Conservation (phyloP, 345 rosid species). For the Eucalyptus pumila region DNA sequence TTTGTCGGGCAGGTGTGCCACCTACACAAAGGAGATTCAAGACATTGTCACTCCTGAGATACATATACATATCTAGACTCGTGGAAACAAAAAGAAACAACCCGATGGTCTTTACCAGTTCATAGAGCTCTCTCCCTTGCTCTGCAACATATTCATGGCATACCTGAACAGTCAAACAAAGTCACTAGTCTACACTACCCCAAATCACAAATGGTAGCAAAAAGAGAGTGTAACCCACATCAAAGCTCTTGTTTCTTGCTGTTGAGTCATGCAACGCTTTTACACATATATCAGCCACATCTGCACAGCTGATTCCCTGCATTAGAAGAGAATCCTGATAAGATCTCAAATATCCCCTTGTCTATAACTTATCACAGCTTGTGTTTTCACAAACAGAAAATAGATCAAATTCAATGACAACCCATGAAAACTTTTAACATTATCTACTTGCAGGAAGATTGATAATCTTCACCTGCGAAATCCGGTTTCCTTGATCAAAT, state of each 20-base stretch:
- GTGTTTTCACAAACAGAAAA: background rate
- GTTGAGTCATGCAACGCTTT: conserved; percentile 89
- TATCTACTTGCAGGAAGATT: background rate
- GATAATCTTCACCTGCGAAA: conserved; percentile 52
- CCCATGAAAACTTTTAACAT: background rate
- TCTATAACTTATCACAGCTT: background rate
- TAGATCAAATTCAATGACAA: background rate
- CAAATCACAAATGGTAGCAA: background rate
- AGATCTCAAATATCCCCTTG: background rate
- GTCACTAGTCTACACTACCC: background rate
- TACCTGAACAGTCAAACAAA: conserved; percentile 34
- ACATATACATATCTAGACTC: background rate
- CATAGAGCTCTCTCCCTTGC: conserved; percentile 82
- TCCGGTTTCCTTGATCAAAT: conserved; percentile 93
- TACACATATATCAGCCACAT: conserved; percentile 88
- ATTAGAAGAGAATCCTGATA: background rate
- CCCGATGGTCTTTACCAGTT: conserved; percentile 45
- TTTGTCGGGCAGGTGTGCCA: conserved; percentile 94
- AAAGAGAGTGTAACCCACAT: conserved; percentile 30
- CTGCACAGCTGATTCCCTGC: conserved; percentile 87
- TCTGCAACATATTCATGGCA: conserved; percentile 85
- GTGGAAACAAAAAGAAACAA: background rate
- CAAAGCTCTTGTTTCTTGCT: conserved; percentile 95
- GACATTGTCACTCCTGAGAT: background rate
- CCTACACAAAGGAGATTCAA: conserved; percentile 21